Conservation (phyloP, 2,329 filamentous ascomycete species). For the Clarireedia sp. region DNA sequence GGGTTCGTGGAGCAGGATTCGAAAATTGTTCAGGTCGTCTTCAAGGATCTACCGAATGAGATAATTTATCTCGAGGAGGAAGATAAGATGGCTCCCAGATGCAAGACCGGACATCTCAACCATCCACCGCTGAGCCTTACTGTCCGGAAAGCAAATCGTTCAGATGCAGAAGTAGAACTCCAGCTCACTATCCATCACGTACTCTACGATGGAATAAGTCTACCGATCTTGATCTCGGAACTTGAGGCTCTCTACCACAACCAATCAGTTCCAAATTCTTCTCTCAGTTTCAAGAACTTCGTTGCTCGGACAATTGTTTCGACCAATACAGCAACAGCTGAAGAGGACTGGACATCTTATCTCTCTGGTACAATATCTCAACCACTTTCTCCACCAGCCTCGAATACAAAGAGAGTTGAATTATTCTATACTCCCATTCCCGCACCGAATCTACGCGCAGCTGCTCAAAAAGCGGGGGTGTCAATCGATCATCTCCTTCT, state of each 20-base stretch:
- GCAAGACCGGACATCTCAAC: slow-evolving; percentile 11
- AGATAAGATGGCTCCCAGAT: slow-evolving; percentile 4
- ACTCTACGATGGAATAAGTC: slow-evolving; percentile 77
- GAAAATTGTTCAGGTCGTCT: slow-evolving; percentile 58
- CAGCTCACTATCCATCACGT: slow-evolving; percentile 70
- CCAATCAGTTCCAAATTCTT: background rate
- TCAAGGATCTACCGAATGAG: slow-evolving; percentile 33
- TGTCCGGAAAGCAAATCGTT: slow-evolving; percentile 11
- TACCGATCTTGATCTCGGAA: slow-evolving; percentile 53
- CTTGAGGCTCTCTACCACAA: slow-evolving; percentile 38
- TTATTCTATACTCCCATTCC: slow-evolving; percentile 44
- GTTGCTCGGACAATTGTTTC: slow-evolving; percentile 35
- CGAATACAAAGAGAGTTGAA: slow-evolving; percentile 18
- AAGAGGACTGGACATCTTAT: slow-evolving; percentile 38
- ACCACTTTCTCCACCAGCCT: background rate
- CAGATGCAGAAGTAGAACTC: slow-evolving; percentile 11
- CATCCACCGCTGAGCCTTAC: slow-evolving; percentile 22
- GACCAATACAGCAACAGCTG: slow-evolving; percentile 15
- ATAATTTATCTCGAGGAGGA: slow-evolving; percentile 26
- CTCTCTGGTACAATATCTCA: slow-evolving; percentile 18
- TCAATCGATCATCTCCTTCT: slow-evolving; percentile 70
- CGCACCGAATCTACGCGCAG: slow-evolving; percentile 33
- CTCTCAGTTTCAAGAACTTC: slow-evolving; percentile 22
- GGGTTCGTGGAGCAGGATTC: slow-evolving; percentile 40
- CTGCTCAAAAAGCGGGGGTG: slow-evolving; percentile 46